A percentile compares a stretch with the other conserved stretches of the same genome.
phyloP scores from a whole-genome alignment of 108 stramenopile species.

The Skeletonema tropicum region DNA sequence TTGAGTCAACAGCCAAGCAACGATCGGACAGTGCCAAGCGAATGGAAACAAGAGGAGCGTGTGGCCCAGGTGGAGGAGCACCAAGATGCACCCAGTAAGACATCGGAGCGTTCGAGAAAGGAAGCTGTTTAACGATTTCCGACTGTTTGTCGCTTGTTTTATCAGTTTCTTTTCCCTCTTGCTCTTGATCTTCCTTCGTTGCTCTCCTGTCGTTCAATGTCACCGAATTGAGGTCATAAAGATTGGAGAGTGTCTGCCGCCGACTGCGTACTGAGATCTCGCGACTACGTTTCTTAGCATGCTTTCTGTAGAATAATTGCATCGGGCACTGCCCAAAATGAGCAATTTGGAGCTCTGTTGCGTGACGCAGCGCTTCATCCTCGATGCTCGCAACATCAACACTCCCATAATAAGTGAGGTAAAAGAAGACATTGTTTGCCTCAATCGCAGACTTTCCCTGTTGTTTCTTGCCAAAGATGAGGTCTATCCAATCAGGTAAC shows the following conservation, averaged over 20 bases:
- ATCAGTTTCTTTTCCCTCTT: background rate
- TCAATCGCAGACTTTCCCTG: slow-evolving; percentile 93
- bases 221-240: slow-evolving; percentile 33
- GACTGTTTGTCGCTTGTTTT: slow-evolving; percentile 5
- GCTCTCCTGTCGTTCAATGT: background rate
- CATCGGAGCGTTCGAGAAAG: slow-evolving; percentile 85
- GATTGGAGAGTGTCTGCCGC: slow-evolving; percentile 46
- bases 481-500: slow-evolving; percentile 98
- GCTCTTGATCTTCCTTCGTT: background rate
- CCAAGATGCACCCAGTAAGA: slow-evolving; percentile 91
- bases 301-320: slow-evolving; percentile 74
- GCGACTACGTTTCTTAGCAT: slow-evolving; percentile 38
- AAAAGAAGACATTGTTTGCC: slow-evolving; percentile 97
- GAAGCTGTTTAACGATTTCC: slow-evolving; percentile 34
- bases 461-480: slow-evolving; percentile 97
- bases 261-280: slow-evolving; percentile 12
- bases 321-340: slow-evolving; percentile 99
- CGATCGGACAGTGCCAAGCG: slow-evolving; percentile 81
- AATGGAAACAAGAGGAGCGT: slow-evolving; percentile 72
- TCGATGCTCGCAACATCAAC: slow-evolving; percentile 95
- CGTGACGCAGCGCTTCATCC: slow-evolving; percentile 86
- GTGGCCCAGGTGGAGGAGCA: slow-evolving; percentile 90
- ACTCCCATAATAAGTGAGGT: slow-evolving; percentile 97
- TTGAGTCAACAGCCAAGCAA: slow-evolving; percentile 86
- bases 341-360: slow-evolving; percentile 95